Conservation (phyloP, 495 filamentous ascomycete genomes). For the Aspergillus carlsbadensis region DNA sequence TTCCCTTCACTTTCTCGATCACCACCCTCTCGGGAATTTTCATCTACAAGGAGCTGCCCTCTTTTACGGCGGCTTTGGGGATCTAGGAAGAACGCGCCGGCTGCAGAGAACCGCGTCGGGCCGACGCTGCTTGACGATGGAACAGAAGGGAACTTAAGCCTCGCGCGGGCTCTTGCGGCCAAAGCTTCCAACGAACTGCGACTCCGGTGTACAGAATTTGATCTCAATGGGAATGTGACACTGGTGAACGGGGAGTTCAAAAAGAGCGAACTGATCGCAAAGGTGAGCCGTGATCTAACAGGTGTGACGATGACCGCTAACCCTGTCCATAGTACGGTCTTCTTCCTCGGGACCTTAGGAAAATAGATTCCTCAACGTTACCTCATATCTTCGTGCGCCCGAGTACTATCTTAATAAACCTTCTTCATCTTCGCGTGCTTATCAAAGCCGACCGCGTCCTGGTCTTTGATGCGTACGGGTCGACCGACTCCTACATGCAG, state of each 20-base stretch:
- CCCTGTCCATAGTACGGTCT: conserved; percentile 72
- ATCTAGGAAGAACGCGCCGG: conserved; percentile 30
- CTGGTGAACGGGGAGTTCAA: conserved; percentile 94
- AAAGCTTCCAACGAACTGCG: conserved; percentile 78
- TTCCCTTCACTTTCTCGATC: not conserved
- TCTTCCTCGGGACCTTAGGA: conserved; percentile 91
- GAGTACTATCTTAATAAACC: conserved; percentile 89
- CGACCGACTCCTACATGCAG: conserved; percentile 91
- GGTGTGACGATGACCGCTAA: not conserved
- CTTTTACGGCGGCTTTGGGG: conserved; percentile 60
- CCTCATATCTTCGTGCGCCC: conserved; percentile 94
- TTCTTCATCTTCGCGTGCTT: conserved; percentile 88
- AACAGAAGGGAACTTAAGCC: conserved; percentile 40
- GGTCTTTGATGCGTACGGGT: conserved; percentile 92
- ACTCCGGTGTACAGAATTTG: conserved; percentile 91
- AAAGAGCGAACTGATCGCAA: conserved; percentile 94
- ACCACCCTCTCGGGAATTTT: conserved; percentile 28
- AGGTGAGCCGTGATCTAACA: conserved; percentile 54
- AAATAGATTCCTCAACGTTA: conserved; percentile 97
- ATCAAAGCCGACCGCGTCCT: conserved; percentile 94
- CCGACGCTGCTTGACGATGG: conserved; percentile 38
- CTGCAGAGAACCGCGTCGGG: conserved; percentile 22
- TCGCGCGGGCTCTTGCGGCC: conserved; percentile 61
- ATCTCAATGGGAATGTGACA: conserved; percentile 90
- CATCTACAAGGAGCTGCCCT: conserved; percentile 43